Percentiles rank a stretch among this genome's conserved stretches.
These are phyloP conservation scores for Pharus latifolius DNA, from an alignment of 176 grass and related monocot genomes.

Conservation along the genomic window DNA sequence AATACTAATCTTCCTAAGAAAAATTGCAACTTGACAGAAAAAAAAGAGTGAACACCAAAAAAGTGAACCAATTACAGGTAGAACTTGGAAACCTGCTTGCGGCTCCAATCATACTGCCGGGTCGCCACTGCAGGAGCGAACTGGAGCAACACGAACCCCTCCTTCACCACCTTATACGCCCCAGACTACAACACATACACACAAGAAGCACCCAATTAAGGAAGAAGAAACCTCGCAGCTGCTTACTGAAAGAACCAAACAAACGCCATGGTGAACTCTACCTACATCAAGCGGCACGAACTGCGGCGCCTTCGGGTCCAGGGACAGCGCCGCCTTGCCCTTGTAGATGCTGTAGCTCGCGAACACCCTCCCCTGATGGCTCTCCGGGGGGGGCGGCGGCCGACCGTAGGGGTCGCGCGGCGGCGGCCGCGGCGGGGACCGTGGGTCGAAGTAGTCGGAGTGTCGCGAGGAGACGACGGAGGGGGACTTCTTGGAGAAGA, in stretches of 20 bases:
- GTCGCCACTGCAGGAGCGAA: conserved; percentile 63
- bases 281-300: conserved; percentile 61
- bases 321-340: conserved; percentile 42
- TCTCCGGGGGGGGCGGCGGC: not conserved
- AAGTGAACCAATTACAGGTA: not conserved
- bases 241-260: no score
- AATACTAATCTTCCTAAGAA: not conserved
- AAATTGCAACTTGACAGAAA: not conserved
- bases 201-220: not conserved
- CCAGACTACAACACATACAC: conserved; percentile 35
- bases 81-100: conserved; percentile 54
- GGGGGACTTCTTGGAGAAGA: not conserved
- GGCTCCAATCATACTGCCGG: conserved; percentile 75
- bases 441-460: conserved; percentile 50
- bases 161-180: conserved; percentile 74
- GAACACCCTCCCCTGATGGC: conserved; percentile 28
- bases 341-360: conserved; percentile 52
- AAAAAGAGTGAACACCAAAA: not conserved
- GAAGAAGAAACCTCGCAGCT: not conserved
- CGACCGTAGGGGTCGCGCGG: conserved; percentile 15
- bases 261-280: not conserved
- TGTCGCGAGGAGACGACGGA: conserved; percentile 21
- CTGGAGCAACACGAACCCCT: conserved; percentile 80
- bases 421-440: conserved; percentile 26
- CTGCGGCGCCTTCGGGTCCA: conserved; percentile 45